Conservation (phyloP, 176 grass and related monocot species). For the Cenchrus americanus region DNA sequence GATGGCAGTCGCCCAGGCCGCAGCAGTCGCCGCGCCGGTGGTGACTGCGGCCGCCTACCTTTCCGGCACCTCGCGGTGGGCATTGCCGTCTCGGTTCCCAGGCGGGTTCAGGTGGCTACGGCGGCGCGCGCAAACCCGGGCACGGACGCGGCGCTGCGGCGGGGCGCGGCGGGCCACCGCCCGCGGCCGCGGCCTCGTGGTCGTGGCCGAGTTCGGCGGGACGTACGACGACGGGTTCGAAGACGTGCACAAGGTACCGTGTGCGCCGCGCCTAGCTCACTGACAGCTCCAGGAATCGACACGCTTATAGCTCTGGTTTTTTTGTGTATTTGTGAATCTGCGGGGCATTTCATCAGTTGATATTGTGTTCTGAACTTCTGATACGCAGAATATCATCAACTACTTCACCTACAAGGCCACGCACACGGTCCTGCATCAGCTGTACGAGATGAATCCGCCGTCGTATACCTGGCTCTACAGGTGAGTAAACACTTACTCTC, state of each 20-base stretch:
- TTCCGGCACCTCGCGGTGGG: slow-evolving; percentile 12
- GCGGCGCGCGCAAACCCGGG: slow-evolving; percentile 11
- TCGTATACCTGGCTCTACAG: slow-evolving; percentile 79
- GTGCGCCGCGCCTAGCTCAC: background rate
- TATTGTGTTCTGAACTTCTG: background rate
- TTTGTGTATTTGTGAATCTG: background rate
- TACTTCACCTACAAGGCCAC: slow-evolving; percentile 98
- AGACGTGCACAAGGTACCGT: slow-evolving; percentile 54
- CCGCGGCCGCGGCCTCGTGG: slow-evolving; percentile 33
- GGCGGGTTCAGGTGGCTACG: slow-evolving; percentile 22
- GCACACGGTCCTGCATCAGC: slow-evolving; percentile 84
- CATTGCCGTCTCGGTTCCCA: background rate
- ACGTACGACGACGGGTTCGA: slow-evolving; percentile 70
- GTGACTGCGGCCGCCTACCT: slow-evolving; percentile 8
- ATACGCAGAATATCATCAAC: slow-evolving; percentile 77
- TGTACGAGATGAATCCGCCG: slow-evolving; percentile 97
- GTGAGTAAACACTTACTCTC: slow-evolving; percentile 36
- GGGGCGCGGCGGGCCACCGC: background rate
- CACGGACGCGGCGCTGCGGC: slow-evolving; percentile 15
- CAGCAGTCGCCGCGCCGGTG: slow-evolving; percentile 29
- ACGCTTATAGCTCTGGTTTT: background rate
- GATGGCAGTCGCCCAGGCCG: slow-evolving; percentile 35
- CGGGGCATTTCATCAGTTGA: background rate
- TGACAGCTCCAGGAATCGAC: background rate
- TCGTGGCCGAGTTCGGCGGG: slow-evolving; percentile 63